Evolutionary conservation across 2,329 filamentous ascomycete species (phyloP), one percentile per base, ranked within the genome.

Genomic region (Aspergillus pseudotamarii): DNA sequence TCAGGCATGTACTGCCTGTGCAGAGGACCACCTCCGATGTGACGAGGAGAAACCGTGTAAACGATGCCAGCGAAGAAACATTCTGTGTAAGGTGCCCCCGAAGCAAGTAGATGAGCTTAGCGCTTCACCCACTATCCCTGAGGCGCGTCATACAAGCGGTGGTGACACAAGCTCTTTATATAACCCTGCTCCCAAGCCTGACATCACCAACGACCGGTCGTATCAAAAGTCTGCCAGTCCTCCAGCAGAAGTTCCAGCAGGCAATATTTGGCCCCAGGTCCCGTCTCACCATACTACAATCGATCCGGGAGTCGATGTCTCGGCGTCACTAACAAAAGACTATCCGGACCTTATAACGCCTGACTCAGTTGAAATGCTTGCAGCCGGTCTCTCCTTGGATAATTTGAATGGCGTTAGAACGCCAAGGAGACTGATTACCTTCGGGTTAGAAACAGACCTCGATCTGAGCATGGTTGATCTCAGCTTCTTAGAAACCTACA

Each of bases 401-500:
- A n/a, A 3, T 41, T 9, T 41, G 38, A 41, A 19, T 41, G 38
- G 38, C 11, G 58, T 57, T 14, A 61, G 68, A 51, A 68, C 68
- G 3, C 64, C 64, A 11, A 57, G 64, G 21, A 55, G 57, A 3
- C 48, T 61, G 19, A 50, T 67, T 21, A 58, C 57, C 6, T 65
- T 69, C 43, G 64, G 61, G 21, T 61, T 69, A 32, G 64, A 65
- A 54, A 62, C 68, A 2, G 64, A 65, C 48, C 71, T 72, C 28
- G 72, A 75, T 11, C 66, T 77, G 1, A 73, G 74, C 28, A 71
- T 74, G 16, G 65, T 76, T 6, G 75, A 77, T 57, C 65, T 77
- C 1, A 66, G 67, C 12, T 77, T 77, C 34, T 68, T 77, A 6
- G 73, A 76, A 19, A 66, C 69, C 0, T 77, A 77, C 56, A 76